Percentiles rank a stretch among this genome's conserved stretches.
Evolutionary conservation across 768 basidiomycete species (phyloP).

Genomic region (Tylopilus balloui): DNA sequence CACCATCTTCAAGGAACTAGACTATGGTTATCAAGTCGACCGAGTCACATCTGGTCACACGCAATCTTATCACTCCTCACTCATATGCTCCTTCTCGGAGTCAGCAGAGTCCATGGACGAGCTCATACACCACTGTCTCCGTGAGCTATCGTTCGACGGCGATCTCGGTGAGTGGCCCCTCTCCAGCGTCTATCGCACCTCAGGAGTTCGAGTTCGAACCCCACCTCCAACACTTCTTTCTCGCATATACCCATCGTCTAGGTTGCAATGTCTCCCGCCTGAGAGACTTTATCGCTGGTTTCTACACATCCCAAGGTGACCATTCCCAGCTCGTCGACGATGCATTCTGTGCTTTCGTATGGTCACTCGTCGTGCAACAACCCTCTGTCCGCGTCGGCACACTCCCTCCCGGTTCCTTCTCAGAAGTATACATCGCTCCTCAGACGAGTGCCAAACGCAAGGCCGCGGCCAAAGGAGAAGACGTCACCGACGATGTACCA

Average conservation of each 20-base stretch:
- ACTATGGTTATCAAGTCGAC: no score
- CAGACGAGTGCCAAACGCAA: slow-evolving; percentile 65
- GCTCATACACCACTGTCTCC: slow-evolving; percentile 76
- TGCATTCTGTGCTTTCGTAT: slow-evolving; percentile 73
- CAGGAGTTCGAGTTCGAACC: slow-evolving; percentile 42
- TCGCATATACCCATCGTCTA: slow-evolving; percentile 30
- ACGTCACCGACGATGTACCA: slow-evolving; percentile 38
- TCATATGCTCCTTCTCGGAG: no score
- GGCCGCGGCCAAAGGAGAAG: slow-evolving; percentile 53
- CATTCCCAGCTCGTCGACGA: slow-evolving; percentile 64
- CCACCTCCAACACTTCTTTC: slow-evolving; percentile 29
- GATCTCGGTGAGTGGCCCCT: slow-evolving; percentile 68
- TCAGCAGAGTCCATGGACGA: slow-evolving; percentile 54
- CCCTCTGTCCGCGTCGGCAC: slow-evolving; percentile 74
- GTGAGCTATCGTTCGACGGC: slow-evolving; percentile 86
- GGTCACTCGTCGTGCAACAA: slow-evolving; percentile 73
- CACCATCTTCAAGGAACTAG: slow-evolving; percentile 14
- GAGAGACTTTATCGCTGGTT: slow-evolving; percentile 62
- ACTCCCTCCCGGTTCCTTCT: slow-evolving; percentile 51
- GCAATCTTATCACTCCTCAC: slow-evolving; percentile 3
- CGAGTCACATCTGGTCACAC: neutral
- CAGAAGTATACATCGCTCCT: slow-evolving; percentile 76
- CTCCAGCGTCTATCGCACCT: neutral
- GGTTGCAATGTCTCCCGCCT: slow-evolving; percentile 74
- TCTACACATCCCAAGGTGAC: slow-evolving; percentile 44